These are phyloP conservation scores for Talaromyces amestolkiae DNA, from an alignment of 2,329 filamentous ascomycete genomes.

Conservation along the genomic window DNA sequence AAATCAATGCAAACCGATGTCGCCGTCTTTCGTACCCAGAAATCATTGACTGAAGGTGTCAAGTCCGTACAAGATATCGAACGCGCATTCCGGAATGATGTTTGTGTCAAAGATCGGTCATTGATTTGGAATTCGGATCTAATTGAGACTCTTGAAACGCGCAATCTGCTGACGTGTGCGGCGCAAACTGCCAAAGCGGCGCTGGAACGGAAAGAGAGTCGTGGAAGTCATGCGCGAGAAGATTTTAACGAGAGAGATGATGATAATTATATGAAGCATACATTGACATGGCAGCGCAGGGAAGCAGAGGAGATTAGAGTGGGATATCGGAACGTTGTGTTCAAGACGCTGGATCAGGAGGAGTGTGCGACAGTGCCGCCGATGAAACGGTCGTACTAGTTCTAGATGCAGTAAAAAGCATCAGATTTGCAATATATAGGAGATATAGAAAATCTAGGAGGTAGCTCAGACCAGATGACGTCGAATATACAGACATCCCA, in stretches of 20 bases:
- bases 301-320: constrained; percentile 72
- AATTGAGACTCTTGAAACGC: constrained; percentile 90
- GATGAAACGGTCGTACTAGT: constrained; percentile 68
- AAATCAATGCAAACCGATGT: constrained; percentile 98
- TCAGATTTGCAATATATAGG: no score
- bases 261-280: constrained; percentile 99
- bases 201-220: constrained; percentile 92
- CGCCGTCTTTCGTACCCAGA: constrained; percentile 91
- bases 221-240: constrained; percentile 94
- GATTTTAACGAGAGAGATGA: constrained; percentile 96
- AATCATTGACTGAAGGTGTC: constrained; percentile 90
- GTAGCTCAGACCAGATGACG: background rate
- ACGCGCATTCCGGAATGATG: constrained; percentile 69
- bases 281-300: constrained; percentile 94
- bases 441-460: no score
- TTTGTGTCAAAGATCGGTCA: constrained; percentile 95
- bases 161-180: constrained; percentile 95
- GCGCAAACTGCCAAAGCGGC: constrained; percentile 89
- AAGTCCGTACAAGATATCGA: constrained; percentile 83
- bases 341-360: constrained; percentile 82
- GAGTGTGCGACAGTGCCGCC: constrained; percentile 96
- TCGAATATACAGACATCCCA: background rate
- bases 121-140: constrained; percentile 99
- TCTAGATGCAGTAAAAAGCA: no score
- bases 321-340: constrained; percentile 78